Evolutionary conservation across 1,139 yeast species (phyloP), one percentile per base, ranked within the genome.

Genomic region (Wickerhamiella pararugosa): DNA sequence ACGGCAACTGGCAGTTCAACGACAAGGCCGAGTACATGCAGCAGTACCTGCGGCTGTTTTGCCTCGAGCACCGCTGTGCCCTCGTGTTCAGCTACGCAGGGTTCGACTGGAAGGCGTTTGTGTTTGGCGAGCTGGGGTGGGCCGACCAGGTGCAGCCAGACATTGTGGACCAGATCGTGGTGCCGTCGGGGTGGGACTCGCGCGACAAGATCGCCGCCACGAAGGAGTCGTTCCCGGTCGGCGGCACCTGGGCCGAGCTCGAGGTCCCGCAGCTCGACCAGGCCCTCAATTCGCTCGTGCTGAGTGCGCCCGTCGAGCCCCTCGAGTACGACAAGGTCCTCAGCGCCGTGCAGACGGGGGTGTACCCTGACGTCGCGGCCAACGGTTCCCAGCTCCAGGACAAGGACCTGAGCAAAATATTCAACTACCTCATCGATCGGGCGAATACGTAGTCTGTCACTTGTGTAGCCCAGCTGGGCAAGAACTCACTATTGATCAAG

Each of bases 31-130:
- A 71, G 44, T 63, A 53, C 42, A 52, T 67, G 2, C 84, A 79
- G 52, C 81, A 78, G 50, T 52, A 65, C 36, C 49, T 76, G 29
- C 64, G 93, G 33, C 58, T 68, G 7, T 47, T 75, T 1, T 63
- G 73, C 8, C 53, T 74, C 40, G 61, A 65, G 32, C 71, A 70
- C 51, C 70, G 61, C 5, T 61, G 57, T 1, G 54, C 60, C 5
- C 44, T 57, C 4, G 50, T 56, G 1, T 52, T 52, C 30, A 42
- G 49, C 9, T 44, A 43, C 5, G 39, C 43, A 3, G 47, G 46
- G 8, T 37, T 45, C 7, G 48, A 41, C 11, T 46, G 49, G 43
- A 29, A 49, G 4, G 43, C 54, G 2, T 50, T 60, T 1, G 55
- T 57, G 37, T 44, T 56, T 15, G 44, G 54, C 25, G 46, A 49